Evolutionary conservation across 2,329 filamentous ascomycete species (phyloP).

Genomic region (Exophiala calicioides): DNA sequence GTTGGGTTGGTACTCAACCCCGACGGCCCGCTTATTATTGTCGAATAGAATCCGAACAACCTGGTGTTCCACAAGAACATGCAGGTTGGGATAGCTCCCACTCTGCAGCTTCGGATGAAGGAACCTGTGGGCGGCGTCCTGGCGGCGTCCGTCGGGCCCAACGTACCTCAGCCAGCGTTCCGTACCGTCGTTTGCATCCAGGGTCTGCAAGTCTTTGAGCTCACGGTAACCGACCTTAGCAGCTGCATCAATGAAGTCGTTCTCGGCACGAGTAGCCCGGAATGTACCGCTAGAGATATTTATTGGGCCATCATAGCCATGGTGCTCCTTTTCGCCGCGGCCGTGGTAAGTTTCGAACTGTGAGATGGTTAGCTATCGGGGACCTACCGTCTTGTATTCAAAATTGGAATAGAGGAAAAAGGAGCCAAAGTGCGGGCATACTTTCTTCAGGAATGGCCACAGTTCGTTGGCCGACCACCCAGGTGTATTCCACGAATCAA

Average conservation of each 20-base stretch:
- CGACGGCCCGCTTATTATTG: conserved; percentile 54
- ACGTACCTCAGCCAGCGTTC: conserved; percentile 54
- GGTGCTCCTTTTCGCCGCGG: conserved; percentile 44
- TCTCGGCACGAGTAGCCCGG: conserved; percentile 33
- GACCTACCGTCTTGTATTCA: no score
- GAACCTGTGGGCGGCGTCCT: conserved; percentile 59
- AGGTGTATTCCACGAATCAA: conserved; percentile 54
- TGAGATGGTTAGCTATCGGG: conserved; percentile 33
- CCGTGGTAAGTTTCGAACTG: conserved; percentile 60
- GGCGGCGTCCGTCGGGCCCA: conserved; percentile 54
- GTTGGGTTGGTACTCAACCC: conserved; percentile 59
- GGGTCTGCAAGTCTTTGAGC: conserved; percentile 55
- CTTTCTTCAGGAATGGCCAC: conserved; percentile 55
- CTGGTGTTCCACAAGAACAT: conserved; percentile 59
- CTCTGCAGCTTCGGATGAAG: conserved; percentile 55
- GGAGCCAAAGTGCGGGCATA: conserved; percentile 25
- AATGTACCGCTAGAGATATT: conserved; percentile 55
- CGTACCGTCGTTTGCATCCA: conserved; percentile 43
- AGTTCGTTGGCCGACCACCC: conserved; percentile 57
- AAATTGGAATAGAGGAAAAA: not conserved
- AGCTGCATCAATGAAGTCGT: conserved; percentile 54
- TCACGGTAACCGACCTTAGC: conserved; percentile 52
- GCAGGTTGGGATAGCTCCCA: conserved; percentile 58
- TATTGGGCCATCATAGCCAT: conserved; percentile 58
- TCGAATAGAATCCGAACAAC: conserved; percentile 59